Base-by-base conservation (phyloP, 768 basidiomycete genomes). In the Lactarius vividus region DNA sequence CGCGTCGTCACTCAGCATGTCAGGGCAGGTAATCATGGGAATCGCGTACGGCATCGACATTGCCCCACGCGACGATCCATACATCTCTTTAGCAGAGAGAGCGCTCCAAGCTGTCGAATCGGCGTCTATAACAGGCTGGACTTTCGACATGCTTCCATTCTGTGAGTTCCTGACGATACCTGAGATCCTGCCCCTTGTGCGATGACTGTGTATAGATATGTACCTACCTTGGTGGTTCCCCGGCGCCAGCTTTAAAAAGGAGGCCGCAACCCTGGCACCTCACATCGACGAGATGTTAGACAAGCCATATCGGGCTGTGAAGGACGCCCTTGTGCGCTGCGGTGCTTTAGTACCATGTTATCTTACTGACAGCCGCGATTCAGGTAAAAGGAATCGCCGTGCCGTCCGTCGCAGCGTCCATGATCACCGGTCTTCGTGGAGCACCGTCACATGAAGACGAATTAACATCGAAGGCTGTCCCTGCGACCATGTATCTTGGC, bases 141-240 rank as follows among this genome's bases (percentile, higher is more conserved):
- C 72, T 44, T 73, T 73, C 5, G 72, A 73, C 57, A 35, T 71
- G 71, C 26, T 79, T 71, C 70, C 68, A 13, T 35, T 55, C 28
- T 60, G 79, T 77, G 66, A 64, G 72, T 7, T n/a, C 40, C 6
- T 26, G 40, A 40, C 26, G 35, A 18, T 35, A 39, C 29, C 20
- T 13, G 35, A n/a, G 18, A 44, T 53, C 13, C 31, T 59, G 39
- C 15, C 13, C 65, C 44, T 39, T 61, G 39, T n/a, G n/a, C 4
- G 16, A 57, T 26, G 49, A 10, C 33, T 49, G 49, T 57, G 16
- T 44, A 71, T 44, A 71, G 71, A 73, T 15, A 72, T 70, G 59
- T 63, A 73, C 49, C 46, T 75, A 13, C 74, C 74, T 15, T 44
- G 63, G 3, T 75, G 74, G 74, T 62, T 75, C 40, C 74, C 74